phyloP scores from a whole-genome alignment of 2,329 filamentous ascomycete species.

The Fusarium praegraminearum region DNA sequence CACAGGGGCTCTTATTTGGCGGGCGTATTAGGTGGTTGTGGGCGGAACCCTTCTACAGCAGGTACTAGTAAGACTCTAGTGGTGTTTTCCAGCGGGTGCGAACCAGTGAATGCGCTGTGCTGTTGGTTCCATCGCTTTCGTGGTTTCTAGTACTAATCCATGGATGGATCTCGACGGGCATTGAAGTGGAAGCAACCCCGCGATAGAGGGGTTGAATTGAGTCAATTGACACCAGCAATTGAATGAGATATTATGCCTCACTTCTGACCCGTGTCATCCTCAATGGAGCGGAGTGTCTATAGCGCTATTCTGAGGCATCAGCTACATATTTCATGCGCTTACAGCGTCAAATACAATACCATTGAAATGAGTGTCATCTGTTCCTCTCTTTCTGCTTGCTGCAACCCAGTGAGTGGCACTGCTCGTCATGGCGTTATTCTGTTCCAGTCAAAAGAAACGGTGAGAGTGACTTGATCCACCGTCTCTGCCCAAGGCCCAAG shows the following conservation, averaged over 20 bases:
- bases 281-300: constrained; percentile 18
- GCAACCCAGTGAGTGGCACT: constrained; percentile 30
- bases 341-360: constrained; percentile 8
- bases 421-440: neutral
- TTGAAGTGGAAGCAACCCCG: constrained; percentile 19
- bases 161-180: no score
- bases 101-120: neutral
- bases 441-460: constrained; percentile 25
- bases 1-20: constrained; percentile 18
- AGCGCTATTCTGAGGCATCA: constrained; percentile 1
- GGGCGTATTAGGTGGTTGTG: constrained; percentile 13
- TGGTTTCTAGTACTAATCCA: no score
- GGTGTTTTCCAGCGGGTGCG: constrained; percentile 2
- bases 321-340: constrained; percentile 8
- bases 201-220: constrained; percentile 38
- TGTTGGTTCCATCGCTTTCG: no score
- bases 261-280: neutral
- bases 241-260: constrained; percentile 33
- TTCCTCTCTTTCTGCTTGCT: constrained; percentile 13
- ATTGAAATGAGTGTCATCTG: neutral
- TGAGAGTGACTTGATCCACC: constrained; percentile 33
- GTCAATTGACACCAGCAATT: constrained; percentile 16
- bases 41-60: constrained; percentile 13
- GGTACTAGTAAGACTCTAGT: neutral
- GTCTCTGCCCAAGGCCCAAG: constrained; percentile 24